Percentiles rank a stretch among this genome's conserved stretches.
These are phyloP conservation scores for Psilocybe tampanensis DNA, from an alignment of 768 basidiomycete species.

Conservation along the genomic window DNA sequence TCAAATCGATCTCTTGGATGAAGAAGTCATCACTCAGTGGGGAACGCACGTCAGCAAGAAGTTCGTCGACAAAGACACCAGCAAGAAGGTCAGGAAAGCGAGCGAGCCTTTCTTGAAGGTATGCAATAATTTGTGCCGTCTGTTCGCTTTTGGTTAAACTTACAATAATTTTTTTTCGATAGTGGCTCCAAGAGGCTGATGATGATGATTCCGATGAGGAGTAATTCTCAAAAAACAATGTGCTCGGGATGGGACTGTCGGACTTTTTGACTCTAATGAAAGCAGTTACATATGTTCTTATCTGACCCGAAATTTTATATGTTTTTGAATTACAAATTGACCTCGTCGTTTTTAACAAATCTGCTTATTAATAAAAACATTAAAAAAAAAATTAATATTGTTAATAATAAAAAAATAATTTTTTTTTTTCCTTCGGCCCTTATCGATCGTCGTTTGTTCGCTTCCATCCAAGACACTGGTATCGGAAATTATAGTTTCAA, in stretches of 20 bases:
- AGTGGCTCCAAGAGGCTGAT: conserved; percentile 92
- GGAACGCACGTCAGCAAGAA: conserved; percentile 97
- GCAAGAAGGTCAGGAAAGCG: conserved; percentile 95
- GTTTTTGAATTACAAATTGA: too few relatives aligned
- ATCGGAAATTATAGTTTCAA: too few relatives aligned
- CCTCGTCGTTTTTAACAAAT: too few relatives aligned
- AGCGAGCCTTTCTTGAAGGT: conserved; percentile 95
- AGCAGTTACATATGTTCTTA: background rate
- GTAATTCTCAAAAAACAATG: background rate
- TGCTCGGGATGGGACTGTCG: too few relatives aligned
- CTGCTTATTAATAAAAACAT: too few relatives aligned
- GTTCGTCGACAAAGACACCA: conserved; percentile 92
- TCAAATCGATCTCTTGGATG: conserved; percentile 90
- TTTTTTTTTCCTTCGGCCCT: too few relatives aligned
- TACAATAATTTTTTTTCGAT: conserved; percentile 1
- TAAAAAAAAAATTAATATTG: too few relatives aligned
- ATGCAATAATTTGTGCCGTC: conserved; percentile 21
- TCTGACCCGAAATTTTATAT: background rate
- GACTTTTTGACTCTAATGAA: background rate
- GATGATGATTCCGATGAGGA: conserved; percentile 55
- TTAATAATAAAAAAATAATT: too few relatives aligned
- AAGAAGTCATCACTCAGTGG: conserved; percentile 89
- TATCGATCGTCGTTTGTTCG: too few relatives aligned
- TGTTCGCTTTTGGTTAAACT: conserved; percentile 4
- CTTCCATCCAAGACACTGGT: too few relatives aligned